Evolutionary conservation across 2,329 filamentous ascomycete species (phyloP), one percentile per base, ranked within the genome.

Genomic region (Exophiala oligosperma): DNA sequence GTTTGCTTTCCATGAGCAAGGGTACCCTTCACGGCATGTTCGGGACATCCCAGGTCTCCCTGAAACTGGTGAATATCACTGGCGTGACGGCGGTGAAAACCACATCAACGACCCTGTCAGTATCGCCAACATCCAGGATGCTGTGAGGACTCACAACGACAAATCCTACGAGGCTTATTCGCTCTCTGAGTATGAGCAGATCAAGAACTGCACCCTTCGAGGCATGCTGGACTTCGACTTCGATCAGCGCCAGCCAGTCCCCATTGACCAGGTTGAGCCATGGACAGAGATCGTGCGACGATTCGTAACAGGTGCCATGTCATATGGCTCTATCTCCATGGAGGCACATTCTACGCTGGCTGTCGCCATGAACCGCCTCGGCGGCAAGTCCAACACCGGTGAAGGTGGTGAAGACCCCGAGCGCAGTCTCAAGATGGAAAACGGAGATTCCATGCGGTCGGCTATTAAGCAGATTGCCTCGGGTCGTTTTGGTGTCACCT

Each of bases 121-220:
- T 64, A 96, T 97, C 77, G 93, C 93, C 70, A 97, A 97, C 76
- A 91, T 97, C 61, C 93, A 97, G 75, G 93, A 97, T 74, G 93
- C 93, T 11, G 93, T 97, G 14, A 89, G 93, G 59, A 93, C 89
- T 63, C 97, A 97, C 85, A 97, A 97, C 70, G 92, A 97, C 80
- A 96, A 96, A 79, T 97, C 93, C 0, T 97, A 97, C 75, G 92
- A 97, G 76, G 92, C 93, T 0, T 97, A 97, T 77, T 96, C 93
- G 0, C 85, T 88, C 62, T 89, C 91, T 2, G 92, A 94, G 73
- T 96, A 96, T 71, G 92, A 97, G 79, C 90, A 94, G 71, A 96
- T 97, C 80, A 97, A 96, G 81, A 86, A 91, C 70, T 97, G 93
- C 76, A 97, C 93, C 1, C 85, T 97, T 6, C 91, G 93, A 72